Conservation (phyloP, 371 early-diverging fungal genomes). For the Mortierella polycephala region DNA sequence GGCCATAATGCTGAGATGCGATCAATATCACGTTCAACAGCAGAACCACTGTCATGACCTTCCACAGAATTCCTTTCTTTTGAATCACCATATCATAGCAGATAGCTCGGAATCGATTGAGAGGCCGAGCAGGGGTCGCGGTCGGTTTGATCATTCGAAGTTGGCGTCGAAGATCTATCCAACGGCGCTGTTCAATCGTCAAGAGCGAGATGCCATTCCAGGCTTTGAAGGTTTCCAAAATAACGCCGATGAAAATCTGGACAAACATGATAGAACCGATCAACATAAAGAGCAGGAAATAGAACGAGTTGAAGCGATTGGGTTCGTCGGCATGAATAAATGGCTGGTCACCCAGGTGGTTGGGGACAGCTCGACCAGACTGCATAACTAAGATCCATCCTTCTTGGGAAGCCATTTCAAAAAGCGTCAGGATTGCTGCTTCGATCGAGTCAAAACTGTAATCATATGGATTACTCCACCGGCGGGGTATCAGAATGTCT, state of each 20-base stretch:
- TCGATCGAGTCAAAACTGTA: constrained; percentile 64
- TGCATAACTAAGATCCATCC: constrained; percentile 59
- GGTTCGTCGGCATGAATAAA: constrained; percentile 53
- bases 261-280: constrained; percentile 63
- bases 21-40: constrained; percentile 58
- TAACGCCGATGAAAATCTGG: constrained; percentile 68
- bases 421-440: constrained; percentile 57
- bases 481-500: constrained; percentile 56
- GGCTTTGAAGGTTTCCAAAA: constrained; percentile 65
- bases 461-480: constrained; percentile 63
- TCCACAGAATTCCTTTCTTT: constrained; percentile 59
- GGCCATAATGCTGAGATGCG: constrained; percentile 60
- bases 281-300: constrained; percentile 65
- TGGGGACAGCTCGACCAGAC: constrained; percentile 38
- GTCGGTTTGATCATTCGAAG: constrained; percentile 60
- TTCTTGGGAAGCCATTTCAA: constrained; percentile 68
- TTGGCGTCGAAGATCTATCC: constrained; percentile 62
- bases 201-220: constrained; percentile 62
- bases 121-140: constrained; percentile 55
- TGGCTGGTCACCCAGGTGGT: constrained; percentile 55
- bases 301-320: constrained; percentile 59
- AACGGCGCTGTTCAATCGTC: constrained; percentile 63
- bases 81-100: constrained; percentile 62
- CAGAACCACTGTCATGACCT: constrained; percentile 53
- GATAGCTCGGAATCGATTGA: constrained; percentile 48